Conservation (phyloP, 2,329 filamentous ascomycete genomes). For the Graphilbum ipis-grandicollis region DNA sequence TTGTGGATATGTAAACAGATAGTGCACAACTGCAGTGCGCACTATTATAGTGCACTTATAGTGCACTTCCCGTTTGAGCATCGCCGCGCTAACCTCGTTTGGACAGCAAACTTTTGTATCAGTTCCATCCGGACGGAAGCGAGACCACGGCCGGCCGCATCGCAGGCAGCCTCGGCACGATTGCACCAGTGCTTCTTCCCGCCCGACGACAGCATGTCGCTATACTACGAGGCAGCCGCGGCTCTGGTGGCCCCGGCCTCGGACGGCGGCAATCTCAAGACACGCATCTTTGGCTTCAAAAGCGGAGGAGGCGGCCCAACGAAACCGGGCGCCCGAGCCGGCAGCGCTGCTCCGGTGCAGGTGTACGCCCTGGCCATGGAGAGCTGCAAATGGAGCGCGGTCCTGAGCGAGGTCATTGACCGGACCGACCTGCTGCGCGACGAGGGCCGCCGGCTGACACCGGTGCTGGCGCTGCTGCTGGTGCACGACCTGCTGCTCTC, state of each 20-base stretch:
- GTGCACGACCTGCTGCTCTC: slow-evolving; percentile 73
- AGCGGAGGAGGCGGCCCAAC: slow-evolving; percentile 11
- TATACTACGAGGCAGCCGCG: slow-evolving; percentile 81
- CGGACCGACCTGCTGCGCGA: slow-evolving; percentile 55
- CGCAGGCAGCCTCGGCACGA: too few relatives aligned
- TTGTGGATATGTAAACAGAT: too few relatives aligned
- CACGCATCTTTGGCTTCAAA: slow-evolving; percentile 61
- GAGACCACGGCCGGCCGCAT: too few relatives aligned
- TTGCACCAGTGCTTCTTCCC: too few relatives aligned
- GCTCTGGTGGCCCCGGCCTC: slow-evolving; percentile 47
- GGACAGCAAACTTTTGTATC: too few relatives aligned
- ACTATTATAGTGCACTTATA: too few relatives aligned
- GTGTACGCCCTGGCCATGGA: slow-evolving; percentile 79
- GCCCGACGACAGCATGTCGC: slow-evolving; percentile 46
- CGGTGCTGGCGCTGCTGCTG: slow-evolving; percentile 62
- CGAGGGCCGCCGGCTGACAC: slow-evolving; percentile 57
- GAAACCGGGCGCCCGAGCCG: slow-evolving; percentile 44
- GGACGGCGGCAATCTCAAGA: slow-evolving; percentile 73
- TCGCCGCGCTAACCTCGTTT: too few relatives aligned
- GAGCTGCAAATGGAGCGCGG: slow-evolving; percentile 73
- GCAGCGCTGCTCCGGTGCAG: too few relatives aligned
- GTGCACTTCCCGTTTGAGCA: too few relatives aligned
- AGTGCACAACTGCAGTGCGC: too few relatives aligned
- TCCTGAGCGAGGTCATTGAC: slow-evolving; percentile 84
- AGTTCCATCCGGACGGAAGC: too few relatives aligned